A percentile compares a stretch with the other conserved stretches of the same genome.
These are phyloP conservation scores for Saprolegnia parasitica DNA, from an alignment of 352 stramenopile species.

Conservation along the genomic window DNA sequence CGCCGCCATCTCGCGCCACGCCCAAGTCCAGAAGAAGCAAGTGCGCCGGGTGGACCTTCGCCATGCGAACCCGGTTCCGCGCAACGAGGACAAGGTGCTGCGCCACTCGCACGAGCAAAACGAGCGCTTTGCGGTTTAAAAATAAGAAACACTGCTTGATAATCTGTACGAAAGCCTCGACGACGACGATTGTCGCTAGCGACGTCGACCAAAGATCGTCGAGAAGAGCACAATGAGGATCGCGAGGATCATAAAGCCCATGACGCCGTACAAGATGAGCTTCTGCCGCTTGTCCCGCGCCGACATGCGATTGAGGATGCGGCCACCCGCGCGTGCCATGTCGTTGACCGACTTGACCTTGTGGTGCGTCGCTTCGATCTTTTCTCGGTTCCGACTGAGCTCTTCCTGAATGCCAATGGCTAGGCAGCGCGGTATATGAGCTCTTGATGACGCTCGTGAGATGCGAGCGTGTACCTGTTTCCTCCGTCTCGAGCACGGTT, in stretches of 20 bases:
- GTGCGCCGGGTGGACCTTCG: slow-evolving; percentile 24
- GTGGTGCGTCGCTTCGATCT: slow-evolving; percentile 73
- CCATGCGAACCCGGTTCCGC: slow-evolving; percentile 35
- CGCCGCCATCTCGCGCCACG: slow-evolving; percentile 9
- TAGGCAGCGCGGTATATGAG: slow-evolving; percentile 19
- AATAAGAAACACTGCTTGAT: slow-evolving; percentile 7
- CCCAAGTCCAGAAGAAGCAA: slow-evolving; percentile 24
- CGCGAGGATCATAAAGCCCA: slow-evolving; percentile 72
- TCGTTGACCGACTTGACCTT: slow-evolving; percentile 85
- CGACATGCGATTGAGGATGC: slow-evolving; percentile 81
- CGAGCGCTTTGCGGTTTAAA: slow-evolving; percentile 61
- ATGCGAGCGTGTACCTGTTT: slow-evolving; percentile 52
- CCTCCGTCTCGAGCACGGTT: slow-evolving; percentile 79
- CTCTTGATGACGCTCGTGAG: not conserved
- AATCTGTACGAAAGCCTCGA: not conserved
- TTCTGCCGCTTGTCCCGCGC: slow-evolving; percentile 78
- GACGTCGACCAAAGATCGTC: slow-evolving; percentile 56
- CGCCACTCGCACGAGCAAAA: slow-evolving; percentile 43
- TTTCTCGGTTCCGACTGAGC: slow-evolving; percentile 76
- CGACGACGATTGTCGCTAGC: not conserved
- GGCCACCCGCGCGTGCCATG: slow-evolving; percentile 72
- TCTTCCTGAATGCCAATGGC: slow-evolving; percentile 79
- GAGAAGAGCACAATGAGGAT: slow-evolving; percentile 87
- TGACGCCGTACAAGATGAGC: slow-evolving; percentile 59
- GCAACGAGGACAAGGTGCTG: slow-evolving; percentile 43